Base-by-base conservation (phyloP, 306 rosid species). In the Quercus cerris region DNA sequence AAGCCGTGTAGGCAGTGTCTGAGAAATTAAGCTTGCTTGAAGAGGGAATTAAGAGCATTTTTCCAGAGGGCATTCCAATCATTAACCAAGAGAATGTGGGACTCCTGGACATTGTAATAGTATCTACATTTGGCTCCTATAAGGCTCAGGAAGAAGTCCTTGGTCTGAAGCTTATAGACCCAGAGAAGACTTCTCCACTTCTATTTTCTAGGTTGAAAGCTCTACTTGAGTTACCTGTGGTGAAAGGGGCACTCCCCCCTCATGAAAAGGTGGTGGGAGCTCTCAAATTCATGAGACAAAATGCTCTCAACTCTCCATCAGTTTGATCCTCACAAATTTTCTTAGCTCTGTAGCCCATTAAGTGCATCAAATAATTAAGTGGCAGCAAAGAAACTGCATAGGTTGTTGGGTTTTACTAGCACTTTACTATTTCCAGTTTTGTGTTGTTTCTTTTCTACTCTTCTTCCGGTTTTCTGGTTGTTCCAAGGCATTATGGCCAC, bases 131-230 rank as follows among this genome's bases (percentile, higher is more conserved):
- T 64, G 78, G 86, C 25, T 58, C 31, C 19, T 25, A 73, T 49
- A 75, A 70, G 25, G 81, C 66, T 70, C 70, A 79, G 0, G 83
- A 82, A 77, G 67, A 84, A 73, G 80, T 79, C n/a, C 11, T 79
- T 22, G 88, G 90, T 30, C 6, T 73, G 15, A 69, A 84, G 27
- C 17, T 74, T 27, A n/a, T 78, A 3, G 82, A 84, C 20, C 74
- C 54, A 70, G 71, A 82, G 4, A 68, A 81, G 49, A 46, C 19
- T 20, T 88, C 90, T 20, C 90, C 90, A 25, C 4, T 27, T 5
- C 22, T 81, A 15, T 73, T 28, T 41, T 75, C 78, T 7, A 72
- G 82, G 84, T 1, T 86, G 1, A 70, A 56, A 3, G 69, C 77
- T 10, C 20, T 81, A 20, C 67, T 0, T 3, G 77, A 84, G 20